These are phyloP conservation scores for Oidium heveae DNA, from an alignment of 2,329 filamentous ascomycete species.

Conservation along the genomic window DNA sequence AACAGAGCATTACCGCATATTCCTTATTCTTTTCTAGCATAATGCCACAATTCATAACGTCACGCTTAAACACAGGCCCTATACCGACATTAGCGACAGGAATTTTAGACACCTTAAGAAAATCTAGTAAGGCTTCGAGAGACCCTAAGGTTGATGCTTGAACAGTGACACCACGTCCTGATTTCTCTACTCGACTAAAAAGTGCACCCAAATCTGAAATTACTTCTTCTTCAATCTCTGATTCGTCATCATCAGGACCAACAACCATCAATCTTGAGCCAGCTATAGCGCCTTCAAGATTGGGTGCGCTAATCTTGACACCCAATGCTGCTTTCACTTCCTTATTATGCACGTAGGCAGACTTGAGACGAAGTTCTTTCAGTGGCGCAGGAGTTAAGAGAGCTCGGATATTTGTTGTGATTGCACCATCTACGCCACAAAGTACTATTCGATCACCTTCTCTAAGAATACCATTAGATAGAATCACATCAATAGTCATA, in stretches of 20 bases:
- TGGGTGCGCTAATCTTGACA: slow-evolving; percentile 95
- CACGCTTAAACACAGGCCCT: slow-evolving; percentile 90
- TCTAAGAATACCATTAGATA: slow-evolving; percentile 82
- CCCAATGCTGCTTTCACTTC: slow-evolving; percentile 94
- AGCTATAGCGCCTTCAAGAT: slow-evolving; percentile 85
- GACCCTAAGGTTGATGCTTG: slow-evolving; percentile 95
- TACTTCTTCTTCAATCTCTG: slow-evolving; percentile 88
- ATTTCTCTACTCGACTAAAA: slow-evolving; percentile 74
- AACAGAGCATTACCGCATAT: slow-evolving; percentile 97
- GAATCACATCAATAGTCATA: slow-evolving; percentile 91
- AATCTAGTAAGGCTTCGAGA: slow-evolving; percentile 84
- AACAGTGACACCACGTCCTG: slow-evolving; percentile 82
- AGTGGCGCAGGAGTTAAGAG: slow-evolving; percentile 80
- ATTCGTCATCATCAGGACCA: slow-evolving; percentile 84
- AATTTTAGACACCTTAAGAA: slow-evolving; percentile 88
- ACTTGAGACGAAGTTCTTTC: slow-evolving; percentile 86
- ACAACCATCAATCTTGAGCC: slow-evolving; percentile 87
- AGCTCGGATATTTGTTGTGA: slow-evolving; percentile 84
- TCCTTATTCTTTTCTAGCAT: slow-evolving; percentile 94
- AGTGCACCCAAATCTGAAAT: slow-evolving; percentile 83
- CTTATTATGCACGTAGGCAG: slow-evolving; percentile 94
- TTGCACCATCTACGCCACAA: slow-evolving; percentile 90
- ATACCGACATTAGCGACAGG: slow-evolving; percentile 94
- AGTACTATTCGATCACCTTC: slow-evolving; percentile 90
- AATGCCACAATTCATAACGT: slow-evolving; percentile 81